A percentile compares a stretch with the other conserved stretches of the same genome.
These are phyloP conservation scores for Penicillium coprophilum DNA, from an alignment of 495 filamentous ascomycete species.

Conservation along the genomic window DNA sequence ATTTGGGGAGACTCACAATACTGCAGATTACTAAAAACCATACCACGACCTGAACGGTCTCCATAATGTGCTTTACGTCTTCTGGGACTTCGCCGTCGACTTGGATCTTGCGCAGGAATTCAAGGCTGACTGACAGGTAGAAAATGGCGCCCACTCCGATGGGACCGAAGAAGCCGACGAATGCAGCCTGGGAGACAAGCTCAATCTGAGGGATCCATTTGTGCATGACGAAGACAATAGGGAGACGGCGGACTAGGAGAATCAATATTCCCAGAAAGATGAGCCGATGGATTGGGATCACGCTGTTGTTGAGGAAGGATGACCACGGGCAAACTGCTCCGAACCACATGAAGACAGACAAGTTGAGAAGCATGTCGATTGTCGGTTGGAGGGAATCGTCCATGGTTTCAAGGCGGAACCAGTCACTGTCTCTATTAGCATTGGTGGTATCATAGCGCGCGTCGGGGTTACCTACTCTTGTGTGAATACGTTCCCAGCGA, in stretches of 20 bases:
- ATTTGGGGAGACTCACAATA: slow-evolving; percentile 59
- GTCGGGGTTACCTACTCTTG: slow-evolving; percentile 57
- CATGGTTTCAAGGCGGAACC: slow-evolving; percentile 85
- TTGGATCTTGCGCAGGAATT: slow-evolving; percentile 62
- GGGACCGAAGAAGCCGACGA: slow-evolving; percentile 91
- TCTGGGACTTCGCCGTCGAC: slow-evolving; percentile 59
- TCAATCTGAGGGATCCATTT: slow-evolving; percentile 80
- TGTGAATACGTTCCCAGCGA: slow-evolving; percentile 88
- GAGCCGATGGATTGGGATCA: slow-evolving; percentile 76
- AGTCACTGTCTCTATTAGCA: slow-evolving; percentile 56
- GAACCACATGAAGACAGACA: slow-evolving; percentile 88
- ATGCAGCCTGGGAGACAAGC: slow-evolving; percentile 67
- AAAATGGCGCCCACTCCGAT: slow-evolving; percentile 93
- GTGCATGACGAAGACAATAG: slow-evolving; percentile 71
- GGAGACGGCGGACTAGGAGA: slow-evolving; percentile 74
- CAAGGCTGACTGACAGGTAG: slow-evolving; percentile 76
- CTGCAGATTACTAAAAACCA: slow-evolving; percentile 88
- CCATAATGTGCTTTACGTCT: slow-evolving; percentile 64
- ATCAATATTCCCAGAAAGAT: slow-evolving; percentile 79
- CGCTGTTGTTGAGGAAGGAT: slow-evolving; percentile 61
- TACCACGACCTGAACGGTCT: slow-evolving; percentile 68
- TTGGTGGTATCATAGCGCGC: not conserved
- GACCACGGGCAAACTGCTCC: slow-evolving; percentile 85
- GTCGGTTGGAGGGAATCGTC: slow-evolving; percentile 91
- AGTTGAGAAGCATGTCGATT: slow-evolving; percentile 83